A percentile compares a stretch with the other conserved stretches of the same genome.
Evolutionary conservation across 1,284 basidiomycete genomes (phyloP).

Genomic region (Moesziomyces sp.): DNA sequence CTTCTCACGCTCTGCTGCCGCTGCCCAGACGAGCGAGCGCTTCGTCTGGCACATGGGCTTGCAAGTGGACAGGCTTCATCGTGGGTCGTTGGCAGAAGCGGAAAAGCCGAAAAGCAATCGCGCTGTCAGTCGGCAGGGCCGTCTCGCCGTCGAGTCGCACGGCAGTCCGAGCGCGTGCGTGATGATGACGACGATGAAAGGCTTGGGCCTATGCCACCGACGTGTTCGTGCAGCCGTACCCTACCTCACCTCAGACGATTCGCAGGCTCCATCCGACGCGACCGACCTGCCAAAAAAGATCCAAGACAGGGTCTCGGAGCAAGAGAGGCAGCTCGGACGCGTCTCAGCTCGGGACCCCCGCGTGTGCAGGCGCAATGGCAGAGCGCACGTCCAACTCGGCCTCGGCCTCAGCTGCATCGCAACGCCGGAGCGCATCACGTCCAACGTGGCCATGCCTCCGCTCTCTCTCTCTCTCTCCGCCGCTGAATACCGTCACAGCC

Average conservation of each 20-base stretch:
- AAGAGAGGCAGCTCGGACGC: slow-evolving; percentile 30
- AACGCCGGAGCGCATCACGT: slow-evolving; percentile 36
- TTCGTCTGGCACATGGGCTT: too few relatives aligned
- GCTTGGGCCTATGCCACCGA: neutral
- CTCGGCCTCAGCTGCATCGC: slow-evolving; percentile 32
- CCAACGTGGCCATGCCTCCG: neutral
- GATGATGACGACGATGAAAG: neutral
- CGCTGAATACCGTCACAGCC: too few relatives aligned
- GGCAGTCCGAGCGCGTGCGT: slow-evolving; percentile 3
- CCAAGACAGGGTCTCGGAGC: slow-evolving; percentile 11
- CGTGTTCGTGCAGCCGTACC: neutral
- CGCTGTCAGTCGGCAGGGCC: neutral
- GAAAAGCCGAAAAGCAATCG: neutral
- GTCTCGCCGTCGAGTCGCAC: slow-evolving; percentile 1
- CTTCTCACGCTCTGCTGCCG: too few relatives aligned
- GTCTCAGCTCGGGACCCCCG: neutral
- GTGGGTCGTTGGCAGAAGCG: neutral
- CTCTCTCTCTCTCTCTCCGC: too few relatives aligned
- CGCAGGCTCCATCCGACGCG: neutral
- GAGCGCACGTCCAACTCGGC: slow-evolving; percentile 33
- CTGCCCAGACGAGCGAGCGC: too few relatives aligned
- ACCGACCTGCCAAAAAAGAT: neutral
- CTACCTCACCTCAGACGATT: neutral
- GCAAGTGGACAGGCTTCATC: too few relatives aligned
- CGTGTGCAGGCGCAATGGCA: slow-evolving; percentile 1